These are phyloP conservation scores for Fusarium sp. DNA, from an alignment of 2,329 filamentous ascomycete genomes.

Conservation along the genomic window DNA sequence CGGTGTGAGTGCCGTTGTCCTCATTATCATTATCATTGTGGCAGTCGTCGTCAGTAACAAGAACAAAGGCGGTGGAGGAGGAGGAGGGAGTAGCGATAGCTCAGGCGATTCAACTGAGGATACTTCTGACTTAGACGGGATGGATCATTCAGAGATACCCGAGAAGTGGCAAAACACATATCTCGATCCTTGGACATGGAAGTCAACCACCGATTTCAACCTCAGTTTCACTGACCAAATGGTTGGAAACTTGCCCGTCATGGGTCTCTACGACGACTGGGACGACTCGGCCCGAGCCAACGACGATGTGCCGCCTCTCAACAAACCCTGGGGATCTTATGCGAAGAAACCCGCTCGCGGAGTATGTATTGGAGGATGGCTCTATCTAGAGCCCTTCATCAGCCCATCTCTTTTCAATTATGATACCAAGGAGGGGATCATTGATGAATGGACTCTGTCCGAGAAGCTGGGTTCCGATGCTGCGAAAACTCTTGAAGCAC, in stretches of 20 bases:
- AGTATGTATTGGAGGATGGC: constrained; percentile 94
- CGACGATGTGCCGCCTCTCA: constrained; percentile 78
- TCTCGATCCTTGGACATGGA: constrained; percentile 92
- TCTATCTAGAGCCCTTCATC: constrained; percentile 94
- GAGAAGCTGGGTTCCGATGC: constrained; percentile 72
- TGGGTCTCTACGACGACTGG: constrained; percentile 87
- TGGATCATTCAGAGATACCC: constrained; percentile 68
- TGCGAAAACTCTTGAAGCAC: constrained; percentile 80
- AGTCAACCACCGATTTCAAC: constrained; percentile 90
- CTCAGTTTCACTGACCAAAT: constrained; percentile 88
- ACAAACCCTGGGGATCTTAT: constrained; percentile 80
- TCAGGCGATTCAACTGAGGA: constrained; percentile 46
- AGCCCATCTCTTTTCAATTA: constrained; percentile 87
- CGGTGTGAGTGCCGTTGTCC: constrained; percentile 60
- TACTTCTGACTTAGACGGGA: constrained; percentile 55
- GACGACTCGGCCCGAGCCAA: constrained; percentile 85
- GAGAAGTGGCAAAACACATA: constrained; percentile 75
- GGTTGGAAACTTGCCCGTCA: constrained; percentile 87
- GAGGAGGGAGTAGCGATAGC: constrained; percentile 25
- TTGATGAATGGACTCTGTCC: constrained; percentile 89
- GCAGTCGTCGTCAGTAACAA: constrained; percentile 72
- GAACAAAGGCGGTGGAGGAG: constrained; percentile 62
- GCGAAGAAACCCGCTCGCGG: constrained; percentile 82
- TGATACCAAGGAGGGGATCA: constrained; percentile 70
- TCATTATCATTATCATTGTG: constrained; percentile 76